Conservation (phyloP, 352 stramenopile species). For the Paralagenidium karlingii region DNA sequence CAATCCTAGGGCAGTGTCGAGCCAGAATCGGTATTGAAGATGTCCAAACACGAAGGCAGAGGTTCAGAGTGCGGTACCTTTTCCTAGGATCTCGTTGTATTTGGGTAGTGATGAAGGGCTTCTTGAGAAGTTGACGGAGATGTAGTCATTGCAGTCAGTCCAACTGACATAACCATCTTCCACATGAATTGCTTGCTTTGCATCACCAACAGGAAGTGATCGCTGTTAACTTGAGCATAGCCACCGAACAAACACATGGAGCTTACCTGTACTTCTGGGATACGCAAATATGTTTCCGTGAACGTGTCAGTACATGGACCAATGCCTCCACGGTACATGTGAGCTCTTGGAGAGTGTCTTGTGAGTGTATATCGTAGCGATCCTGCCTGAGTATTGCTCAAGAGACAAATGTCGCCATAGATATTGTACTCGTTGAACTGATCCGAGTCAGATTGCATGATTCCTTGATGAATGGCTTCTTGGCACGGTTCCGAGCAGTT, state of each 20-base stretch:
- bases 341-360: not conserved
- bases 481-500: slow-evolving; percentile 30
- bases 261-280: slow-evolving; percentile 20
- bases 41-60: too few species aligned
- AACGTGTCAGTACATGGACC: slow-evolving; percentile 43
- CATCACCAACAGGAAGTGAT: not conserved
- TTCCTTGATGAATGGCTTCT: slow-evolving; percentile 23
- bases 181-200: slow-evolving; percentile 27
- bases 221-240: not conserved
- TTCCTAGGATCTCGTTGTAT: slow-evolving; percentile 37
- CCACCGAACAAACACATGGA: too few species aligned
- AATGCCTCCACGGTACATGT: slow-evolving; percentile 32
- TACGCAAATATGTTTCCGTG: slow-evolving; percentile 34
- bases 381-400: slow-evolving; percentile 31
- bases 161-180: slow-evolving; percentile 26
- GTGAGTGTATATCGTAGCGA: slow-evolving; percentile 16
- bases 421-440: slow-evolving; percentile 63
- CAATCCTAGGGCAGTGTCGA: slow-evolving; percentile 2
- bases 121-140: slow-evolving; percentile 25
- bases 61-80: slow-evolving; percentile 3
- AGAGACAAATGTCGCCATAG: slow-evolving; percentile 49
- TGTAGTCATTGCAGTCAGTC: slow-evolving; percentile 38
- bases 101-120: slow-evolving; percentile 44
- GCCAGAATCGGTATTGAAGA: not conserved
- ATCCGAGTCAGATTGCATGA: slow-evolving; percentile 18